A percentile compares a stretch with the other conserved stretches of the same genome.
These are phyloP conservation scores for Adenanthera pavonina DNA, from an alignment of 306 rosid species.

Conservation along the genomic window DNA sequence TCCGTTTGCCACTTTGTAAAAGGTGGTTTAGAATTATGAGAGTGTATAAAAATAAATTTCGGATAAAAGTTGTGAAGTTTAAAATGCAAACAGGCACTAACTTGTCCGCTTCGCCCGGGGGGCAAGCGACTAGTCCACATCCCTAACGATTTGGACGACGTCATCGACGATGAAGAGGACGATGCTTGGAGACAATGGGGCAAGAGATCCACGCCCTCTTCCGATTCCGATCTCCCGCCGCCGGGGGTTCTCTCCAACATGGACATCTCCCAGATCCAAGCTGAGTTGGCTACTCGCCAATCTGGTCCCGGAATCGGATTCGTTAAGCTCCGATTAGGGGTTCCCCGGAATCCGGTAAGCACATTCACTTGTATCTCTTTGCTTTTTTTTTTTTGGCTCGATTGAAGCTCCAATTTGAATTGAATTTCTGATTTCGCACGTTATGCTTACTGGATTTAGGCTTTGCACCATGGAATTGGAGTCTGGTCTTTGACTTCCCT, in stretches of 20 bases:
- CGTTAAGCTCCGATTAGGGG: conserved; percentile 79
- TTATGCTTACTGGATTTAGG: not conserved
- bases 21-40: too few species aligned
- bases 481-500: not conserved
- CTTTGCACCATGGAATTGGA: not conserved
- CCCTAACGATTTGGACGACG: conserved; percentile 87
- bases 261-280: conserved; percentile 78
- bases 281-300: conserved; percentile 73
- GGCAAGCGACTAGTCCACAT: conserved; percentile 70
- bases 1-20: too few species aligned
- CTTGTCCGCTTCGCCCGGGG: conserved; percentile 50
- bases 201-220: conserved; percentile 59
- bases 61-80: too few species aligned
- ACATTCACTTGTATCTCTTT: conserved; percentile 7
- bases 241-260: conserved; percentile 64
- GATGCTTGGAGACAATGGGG: conserved; percentile 91
- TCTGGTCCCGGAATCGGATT: conserved; percentile 76
- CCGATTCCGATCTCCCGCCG: conserved; percentile 35
- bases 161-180: conserved; percentile 88
- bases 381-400: conserved; percentile 1
- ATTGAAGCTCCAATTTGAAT: conserved; percentile 22
- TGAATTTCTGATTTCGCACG: not conserved
- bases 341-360: conserved; percentile 64
- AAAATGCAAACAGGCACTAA: too few species aligned
- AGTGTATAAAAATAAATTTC: too few species aligned